Base-by-base conservation (phyloP, 371 early-diverging fungal genomes). In the Batrachochytrium dendrobatidis region DNA sequence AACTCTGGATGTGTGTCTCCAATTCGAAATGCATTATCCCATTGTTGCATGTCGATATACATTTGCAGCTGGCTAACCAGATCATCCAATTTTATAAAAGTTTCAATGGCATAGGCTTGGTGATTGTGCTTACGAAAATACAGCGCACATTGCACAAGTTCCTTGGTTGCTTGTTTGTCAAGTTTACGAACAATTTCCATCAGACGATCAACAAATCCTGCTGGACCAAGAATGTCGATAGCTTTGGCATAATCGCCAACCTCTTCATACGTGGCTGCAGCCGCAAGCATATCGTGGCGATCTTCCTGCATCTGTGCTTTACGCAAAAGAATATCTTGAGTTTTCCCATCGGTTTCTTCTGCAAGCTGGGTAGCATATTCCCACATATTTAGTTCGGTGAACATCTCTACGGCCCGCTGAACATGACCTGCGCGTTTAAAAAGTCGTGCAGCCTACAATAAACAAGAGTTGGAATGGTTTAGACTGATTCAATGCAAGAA, bases 371-470 rank as follows among this genome's bases (percentile, higher is more conserved):
- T 74, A 10, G 81, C 81, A 10, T 70, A 61, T 32, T 73, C 78
- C 79, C 76, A 81, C 74, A 78, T 72, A 46, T 72, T 71, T n/a
- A 81, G 65, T 29, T 74, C 71, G 0, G 79, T 75, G 57, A 66
- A 81, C 74, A 81, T 78, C 50, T 78, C 73, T 39, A 78, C 73
- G 5, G 81, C 81, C 29, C 64, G 68, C 35, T 73, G 63, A 26
- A 55, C 58, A 50, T 74, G 51, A 4, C 74, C 73, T 12, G 66
- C 58, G n/a, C 59, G 31, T 52, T 66, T 73, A 45, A 61, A 77
- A n/a, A 71, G 56, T 18, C 65, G 59, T 1, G 78, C 76, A 20
- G 81, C 81, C 76, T 76, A 44, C 12, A 3, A 15, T 34, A 15
- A 62, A 15, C 35, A 10, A 22, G n/a, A n/a, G n/a, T 29, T 3